Percentiles rank a stretch among this genome's conserved stretches.
Conservation (phyloP, 2,329 filamentous ascomycete genomes). For the Aureobasidium sp. region DNA sequence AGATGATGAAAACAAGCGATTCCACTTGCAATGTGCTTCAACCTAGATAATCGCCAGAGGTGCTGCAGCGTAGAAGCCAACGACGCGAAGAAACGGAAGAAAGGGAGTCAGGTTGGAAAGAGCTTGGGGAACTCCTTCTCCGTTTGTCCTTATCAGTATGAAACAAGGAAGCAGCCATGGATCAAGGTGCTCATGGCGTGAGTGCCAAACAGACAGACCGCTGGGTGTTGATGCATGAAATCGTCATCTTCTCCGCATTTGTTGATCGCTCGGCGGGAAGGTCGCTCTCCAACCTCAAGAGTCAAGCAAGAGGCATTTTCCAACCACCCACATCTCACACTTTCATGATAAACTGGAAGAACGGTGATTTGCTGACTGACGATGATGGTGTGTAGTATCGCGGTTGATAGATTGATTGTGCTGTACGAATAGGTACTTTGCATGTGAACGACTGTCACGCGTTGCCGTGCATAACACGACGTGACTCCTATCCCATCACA, state of each 20-base stretch:
- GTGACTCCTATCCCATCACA: neutral
- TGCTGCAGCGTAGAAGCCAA: neutral
- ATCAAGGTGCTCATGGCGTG: neutral
- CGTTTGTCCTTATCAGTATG: neutral
- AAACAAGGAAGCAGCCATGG: neutral
- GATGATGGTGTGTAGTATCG: neutral
- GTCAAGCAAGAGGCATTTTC: neutral
- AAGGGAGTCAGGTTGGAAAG: neutral
- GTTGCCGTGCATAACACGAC: neutral
- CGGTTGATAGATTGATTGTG: neutral
- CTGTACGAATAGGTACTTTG: neutral
- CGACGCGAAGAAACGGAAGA: neutral
- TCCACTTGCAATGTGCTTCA: neutral
- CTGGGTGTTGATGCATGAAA: neutral
- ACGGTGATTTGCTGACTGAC: neutral
- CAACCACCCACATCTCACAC: neutral
- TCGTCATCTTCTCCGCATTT: slow-evolving; percentile 10
- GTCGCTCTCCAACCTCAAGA: neutral
- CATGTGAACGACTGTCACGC: slow-evolving; percentile 5
- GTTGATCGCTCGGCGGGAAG: neutral
- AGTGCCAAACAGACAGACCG: neutral
- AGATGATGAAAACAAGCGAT: neutral
- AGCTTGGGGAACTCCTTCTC: neutral
- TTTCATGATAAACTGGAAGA: neutral
- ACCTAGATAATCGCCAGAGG: neutral